These are phyloP conservation scores for Perilla frutescens DNA, from an alignment of 257 asterid genomes.

Conservation along the genomic window DNA sequence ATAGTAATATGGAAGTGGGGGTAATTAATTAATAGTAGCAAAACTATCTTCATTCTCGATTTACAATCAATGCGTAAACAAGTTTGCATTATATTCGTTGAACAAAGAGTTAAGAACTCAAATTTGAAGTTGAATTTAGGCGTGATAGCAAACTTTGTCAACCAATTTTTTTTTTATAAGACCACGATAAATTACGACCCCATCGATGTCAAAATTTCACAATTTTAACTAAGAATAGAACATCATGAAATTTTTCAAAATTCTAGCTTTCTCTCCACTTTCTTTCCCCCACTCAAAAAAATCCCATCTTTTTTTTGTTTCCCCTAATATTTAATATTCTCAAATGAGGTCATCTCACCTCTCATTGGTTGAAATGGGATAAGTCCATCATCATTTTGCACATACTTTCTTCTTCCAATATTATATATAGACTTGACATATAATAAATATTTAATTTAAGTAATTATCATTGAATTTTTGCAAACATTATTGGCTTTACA, in stretches of 20 bases:
- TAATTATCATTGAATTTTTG: conserved; percentile 6
- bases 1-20: neutral
- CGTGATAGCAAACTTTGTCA: neutral
- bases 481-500: conserved; percentile 34
- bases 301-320: conserved; percentile 35
- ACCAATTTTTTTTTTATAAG: neutral
- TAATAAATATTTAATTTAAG: neutral
- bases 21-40: no score
- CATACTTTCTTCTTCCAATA: conserved; percentile 27
- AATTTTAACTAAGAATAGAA: conserved; percentile 26
- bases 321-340: conserved; percentile 6
- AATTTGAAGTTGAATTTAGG: neutral
- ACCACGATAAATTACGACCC: conserved; percentile 20
- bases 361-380: conserved; percentile 57
- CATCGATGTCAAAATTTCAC: conserved; percentile 23
- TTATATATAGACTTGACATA: conserved; percentile 5
- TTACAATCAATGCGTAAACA: neutral
- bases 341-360: conserved; percentile 43
- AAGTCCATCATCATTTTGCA: conserved; percentile 50
- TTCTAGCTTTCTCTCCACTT: conserved; percentile 57
- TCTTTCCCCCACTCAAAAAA: conserved; percentile 50
- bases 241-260: conserved; percentile 33
- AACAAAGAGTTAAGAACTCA: neutral
- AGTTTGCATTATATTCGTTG: neutral
- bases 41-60: neutral